Evolutionary conservation across 1,139 yeast species (phyloP), one percentile per base, ranked within the genome.

Genomic region (Taphrina flavorubra): DNA sequence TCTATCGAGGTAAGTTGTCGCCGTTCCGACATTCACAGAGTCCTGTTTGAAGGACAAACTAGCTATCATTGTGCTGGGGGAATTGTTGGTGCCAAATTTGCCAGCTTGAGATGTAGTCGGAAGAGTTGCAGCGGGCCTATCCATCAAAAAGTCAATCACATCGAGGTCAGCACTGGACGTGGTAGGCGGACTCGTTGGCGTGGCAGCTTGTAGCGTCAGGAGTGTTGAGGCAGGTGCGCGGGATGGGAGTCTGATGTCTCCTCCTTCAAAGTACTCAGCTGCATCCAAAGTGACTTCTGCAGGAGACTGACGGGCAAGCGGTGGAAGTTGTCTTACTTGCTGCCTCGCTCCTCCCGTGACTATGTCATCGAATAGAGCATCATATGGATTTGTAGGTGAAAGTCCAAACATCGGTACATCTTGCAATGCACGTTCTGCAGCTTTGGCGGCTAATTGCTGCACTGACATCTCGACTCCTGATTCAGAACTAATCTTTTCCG

Each of bases 381-480:
- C 69, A 14, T n/a, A 34, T 8, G 14, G 14, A 44, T 49, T 40
- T 13, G 36, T 46, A 14, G 61, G 42, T 14, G 69, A 51, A 5
- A 64, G 62, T 36, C 53, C 65, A 55, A 66, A 67, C 6, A 53
- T 49, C 16, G 69, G 69, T 1, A 66, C 44, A 36, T 61, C 68
- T 39, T 53, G 25, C 11, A 65, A 37, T 34, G 69, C 71, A n/a
- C 51, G 51, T 16, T 31, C 63, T 20, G 66, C 57, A n/a, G 71
- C 71, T 31, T 61, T 67, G 11, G 68, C 64, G 3, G 58, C 65
- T 20, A 69, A 47, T 36, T 56, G 49, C 18, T 67, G 46, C 42
- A 69, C 47, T n/a, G 67, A 20, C 18, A 69, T 25, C 11, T 60
- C 49, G 31, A 69, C 59, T 8, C 67, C 59, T 13, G 67, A 56